phyloP scores from a whole-genome alignment of 257 asterid genomes.

The Anisodus tanguticus region DNA sequence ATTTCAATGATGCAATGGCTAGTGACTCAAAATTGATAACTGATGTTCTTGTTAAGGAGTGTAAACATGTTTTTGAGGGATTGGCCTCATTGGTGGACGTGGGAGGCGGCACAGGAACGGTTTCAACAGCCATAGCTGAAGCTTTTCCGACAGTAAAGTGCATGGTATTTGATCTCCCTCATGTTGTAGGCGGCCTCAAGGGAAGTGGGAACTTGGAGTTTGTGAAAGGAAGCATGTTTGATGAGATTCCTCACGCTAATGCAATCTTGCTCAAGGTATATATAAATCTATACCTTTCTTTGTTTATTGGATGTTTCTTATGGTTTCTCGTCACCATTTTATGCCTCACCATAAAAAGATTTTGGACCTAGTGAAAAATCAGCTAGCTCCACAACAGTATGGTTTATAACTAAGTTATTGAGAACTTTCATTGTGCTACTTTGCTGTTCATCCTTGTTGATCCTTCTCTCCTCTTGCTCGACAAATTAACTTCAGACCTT shows the following conservation, averaged over 20 bases:
- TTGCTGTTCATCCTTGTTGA: too few species aligned
- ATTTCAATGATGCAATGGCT: neutral
- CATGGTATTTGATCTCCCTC: constrained; percentile 11
- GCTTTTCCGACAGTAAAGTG: neutral
- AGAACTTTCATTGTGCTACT: too few species aligned
- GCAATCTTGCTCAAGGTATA: constrained; percentile 16
- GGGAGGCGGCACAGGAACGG: neutral
- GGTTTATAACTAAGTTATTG: too few species aligned
- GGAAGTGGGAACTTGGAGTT: constrained; percentile 5
- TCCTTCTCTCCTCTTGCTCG: too few species aligned
- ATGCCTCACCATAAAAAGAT: too few species aligned
- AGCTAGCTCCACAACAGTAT: too few species aligned
- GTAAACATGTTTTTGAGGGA: neutral
- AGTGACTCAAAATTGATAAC: constrained; percentile 9
- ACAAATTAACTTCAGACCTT: too few species aligned
- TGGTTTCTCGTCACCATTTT: too few species aligned
- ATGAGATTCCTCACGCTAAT: neutral
- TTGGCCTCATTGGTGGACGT: neutral
- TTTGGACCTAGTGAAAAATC: too few species aligned
- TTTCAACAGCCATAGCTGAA: neutral
- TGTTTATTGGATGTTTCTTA: too few species aligned
- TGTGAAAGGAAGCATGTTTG: neutral
- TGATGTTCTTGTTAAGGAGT: neutral
- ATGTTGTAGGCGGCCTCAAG: neutral
- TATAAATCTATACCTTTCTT: too few species aligned